Base-by-base conservation (phyloP, 2,329 filamentous ascomycete species). In the Sclerotinia sclerotiorum region DNA sequence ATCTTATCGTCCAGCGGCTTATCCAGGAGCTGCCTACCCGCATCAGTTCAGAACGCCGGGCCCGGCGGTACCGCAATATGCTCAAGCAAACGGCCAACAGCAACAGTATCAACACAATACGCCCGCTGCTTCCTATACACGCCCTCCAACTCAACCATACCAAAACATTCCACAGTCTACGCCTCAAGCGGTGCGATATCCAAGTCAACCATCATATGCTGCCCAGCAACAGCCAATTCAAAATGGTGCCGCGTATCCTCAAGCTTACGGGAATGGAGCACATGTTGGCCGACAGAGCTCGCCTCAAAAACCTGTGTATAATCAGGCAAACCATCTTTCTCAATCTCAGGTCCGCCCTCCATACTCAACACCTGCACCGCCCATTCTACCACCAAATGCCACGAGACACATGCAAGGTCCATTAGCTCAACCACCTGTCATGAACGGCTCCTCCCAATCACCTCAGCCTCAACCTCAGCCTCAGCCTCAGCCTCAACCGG, bases 291-390 rank as follows among this genome's bases (percentile, higher is more conserved):
- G 73, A 13, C 77, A 78, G 56, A 55, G 63, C 57, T 78, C 76
- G 10, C 77, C 76, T 42, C 76, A 75, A 62, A 77, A 76, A 49
- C 69, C 71, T 1, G 69, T 72, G 60, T 77, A 76, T 62, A 77
- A 70, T 63, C 72, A 71, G 44, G 74, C 75, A 58, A 70, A 70
- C 39, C 67, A 61, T 39, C 54, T 68, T 21, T 57, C 69, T n/a
- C 74, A 74, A 60, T 52, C 64, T n/a, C 74, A 72, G 55, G 52
- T 60, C 67, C 71, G 72, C 21, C 70, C 68, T 32, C 49, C 69
- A 44, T 76, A 73, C 65, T 69, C 72, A 13, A 74, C 74, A 15
- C 70, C 74, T 1, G 73, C 73, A 8, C 71, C 74, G 46, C 27
- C 73, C 21, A 70, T 73, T 13, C 51, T 63, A 17, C 74, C 73